Conservation (phyloP, 371 early-diverging fungal genomes). For the Circinella minor region DNA sequence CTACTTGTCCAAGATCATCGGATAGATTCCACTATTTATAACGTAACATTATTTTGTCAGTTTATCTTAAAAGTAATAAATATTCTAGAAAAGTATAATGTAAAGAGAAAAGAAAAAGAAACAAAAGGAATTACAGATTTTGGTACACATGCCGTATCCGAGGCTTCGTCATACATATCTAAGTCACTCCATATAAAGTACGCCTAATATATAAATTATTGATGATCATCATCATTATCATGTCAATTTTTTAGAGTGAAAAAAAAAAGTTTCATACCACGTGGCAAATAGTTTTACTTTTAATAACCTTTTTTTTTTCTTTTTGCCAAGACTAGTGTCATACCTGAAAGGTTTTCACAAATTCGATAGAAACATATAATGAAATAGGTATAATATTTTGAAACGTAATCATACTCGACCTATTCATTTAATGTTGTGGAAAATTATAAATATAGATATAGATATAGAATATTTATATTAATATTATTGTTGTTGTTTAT, state of each 20-base stretch:
- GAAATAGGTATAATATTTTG: conserved; percentile 94
- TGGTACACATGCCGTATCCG: conserved; percentile 82
- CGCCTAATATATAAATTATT: conserved; percentile 40
- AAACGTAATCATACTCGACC: conserved; percentile 86
- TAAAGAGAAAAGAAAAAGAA: neutral
- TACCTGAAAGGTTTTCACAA: conserved; percentile 83
- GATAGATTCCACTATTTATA: conserved; percentile 74
- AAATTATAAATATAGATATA: no score
- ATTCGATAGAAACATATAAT: conserved; percentile 94
- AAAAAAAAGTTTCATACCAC: neutral
- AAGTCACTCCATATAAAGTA: conserved; percentile 85
- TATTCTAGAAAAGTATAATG: no score
- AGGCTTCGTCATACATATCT: conserved; percentile 85
- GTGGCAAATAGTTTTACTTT: neutral
- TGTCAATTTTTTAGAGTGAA: no score
- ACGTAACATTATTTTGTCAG: no score
- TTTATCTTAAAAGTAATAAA: no score
- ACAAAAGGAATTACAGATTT: conserved; percentile 52
- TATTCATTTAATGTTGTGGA: conserved; percentile 12
- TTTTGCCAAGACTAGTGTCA: conserved; percentile 39
- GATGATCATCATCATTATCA: no score
- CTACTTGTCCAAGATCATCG: conserved; percentile 90
- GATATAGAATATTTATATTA: neutral
- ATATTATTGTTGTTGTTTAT: no score
- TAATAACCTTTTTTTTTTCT: conserved; percentile 25